phyloP scores from a whole-genome alignment of 371 early-diverging fungal genomes.

The Blakeslea trispora region DNA sequence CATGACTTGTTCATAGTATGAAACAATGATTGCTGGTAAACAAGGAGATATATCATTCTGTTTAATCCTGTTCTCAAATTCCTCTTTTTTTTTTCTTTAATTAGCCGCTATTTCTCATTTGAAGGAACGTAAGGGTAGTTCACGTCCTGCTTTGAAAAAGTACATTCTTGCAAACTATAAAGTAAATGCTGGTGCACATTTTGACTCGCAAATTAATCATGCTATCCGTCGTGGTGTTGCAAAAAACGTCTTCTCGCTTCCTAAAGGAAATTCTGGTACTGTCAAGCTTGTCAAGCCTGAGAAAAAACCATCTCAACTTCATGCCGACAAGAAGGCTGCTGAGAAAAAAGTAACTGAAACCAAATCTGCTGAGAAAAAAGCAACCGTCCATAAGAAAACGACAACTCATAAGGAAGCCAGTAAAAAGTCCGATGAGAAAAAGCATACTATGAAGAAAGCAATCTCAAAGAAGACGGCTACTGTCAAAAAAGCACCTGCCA shows the following conservation, averaged over 20 bases:
- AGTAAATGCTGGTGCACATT: constrained; percentile 45
- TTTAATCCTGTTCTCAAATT: neutral
- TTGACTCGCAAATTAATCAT: constrained; percentile 56
- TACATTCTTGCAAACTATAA: constrained; percentile 72
- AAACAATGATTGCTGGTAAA: constrained; percentile 24
- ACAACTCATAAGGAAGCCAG: constrained; percentile 48
- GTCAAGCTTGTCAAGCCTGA: constrained; percentile 51
- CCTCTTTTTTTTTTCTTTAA: neutral
- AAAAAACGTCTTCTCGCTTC: constrained; percentile 57
- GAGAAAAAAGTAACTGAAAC: constrained; percentile 37
- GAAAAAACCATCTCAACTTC: constrained; percentile 43
- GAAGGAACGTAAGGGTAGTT: constrained; percentile 71
- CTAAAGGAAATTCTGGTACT: constrained; percentile 52
- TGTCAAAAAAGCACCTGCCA: constrained; percentile 41
- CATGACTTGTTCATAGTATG: constrained; percentile 14
- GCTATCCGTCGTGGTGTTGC: constrained; percentile 64
- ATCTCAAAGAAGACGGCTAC: constrained; percentile 47
- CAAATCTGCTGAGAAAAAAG: constrained; percentile 29
- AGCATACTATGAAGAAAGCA: constrained; percentile 23
- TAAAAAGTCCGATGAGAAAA: constrained; percentile 35
- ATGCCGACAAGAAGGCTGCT: constrained; percentile 31
- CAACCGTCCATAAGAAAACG: constrained; percentile 27
- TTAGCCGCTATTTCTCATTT: constrained; percentile 52
- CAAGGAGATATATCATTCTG: neutral
- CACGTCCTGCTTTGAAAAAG: constrained; percentile 74